Evolutionary conservation across 306 rosid genomes (phyloP).

Genomic region (Cicer yamashitae): DNA sequence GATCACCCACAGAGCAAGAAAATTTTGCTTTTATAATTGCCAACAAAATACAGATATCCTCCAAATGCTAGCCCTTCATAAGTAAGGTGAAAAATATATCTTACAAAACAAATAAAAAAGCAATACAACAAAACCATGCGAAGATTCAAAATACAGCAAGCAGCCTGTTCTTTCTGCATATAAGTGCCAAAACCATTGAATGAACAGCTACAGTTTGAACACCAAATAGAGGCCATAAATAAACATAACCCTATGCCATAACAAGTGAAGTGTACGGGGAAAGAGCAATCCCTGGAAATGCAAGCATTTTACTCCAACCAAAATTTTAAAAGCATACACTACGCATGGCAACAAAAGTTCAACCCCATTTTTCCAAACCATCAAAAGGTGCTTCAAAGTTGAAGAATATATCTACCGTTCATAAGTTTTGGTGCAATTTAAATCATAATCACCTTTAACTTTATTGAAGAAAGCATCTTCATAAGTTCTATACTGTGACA

Average conservation of each 20-base stretch:
- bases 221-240: constrained; percentile 19
- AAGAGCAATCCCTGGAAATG: constrained; percentile 7
- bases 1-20: background rate
- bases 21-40: background rate
- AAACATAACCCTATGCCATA: constrained; percentile 11
- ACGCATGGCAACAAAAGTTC: background rate
- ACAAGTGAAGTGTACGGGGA: background rate
- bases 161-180: constrained; percentile 15
- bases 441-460: constrained; percentile 59
- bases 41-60: constrained; percentile 3
- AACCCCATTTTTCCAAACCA: constrained; percentile 31
- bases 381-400: constrained; percentile 21
- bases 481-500: constrained; percentile 55
- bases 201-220: constrained; percentile 26
- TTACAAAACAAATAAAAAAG: background rate
- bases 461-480: constrained; percentile 72
- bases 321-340: background rate
- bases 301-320: constrained; percentile 24
- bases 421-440: constrained; percentile 1
- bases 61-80: constrained; percentile 6
- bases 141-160: constrained; percentile 17
- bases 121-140: constrained; percentile 22
- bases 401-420: constrained; percentile 22
- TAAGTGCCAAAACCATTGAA: background rate
- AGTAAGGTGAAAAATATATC: constrained; percentile 7